phyloP scores from a whole-genome alignment of 345 rosid genomes.

The Excoecaria cochinchinensis region DNA sequence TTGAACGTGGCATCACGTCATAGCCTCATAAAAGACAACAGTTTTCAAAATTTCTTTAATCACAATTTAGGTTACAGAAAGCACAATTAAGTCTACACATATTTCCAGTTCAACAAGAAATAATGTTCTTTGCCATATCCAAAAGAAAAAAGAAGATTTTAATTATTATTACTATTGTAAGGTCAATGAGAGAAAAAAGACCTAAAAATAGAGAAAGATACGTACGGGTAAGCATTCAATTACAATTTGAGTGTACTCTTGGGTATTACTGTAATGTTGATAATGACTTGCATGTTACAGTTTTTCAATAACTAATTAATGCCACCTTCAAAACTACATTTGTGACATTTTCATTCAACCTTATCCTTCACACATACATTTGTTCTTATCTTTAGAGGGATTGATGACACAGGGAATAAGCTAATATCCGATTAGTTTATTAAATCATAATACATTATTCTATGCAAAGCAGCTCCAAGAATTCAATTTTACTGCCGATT shows the following conservation, averaged over 20 bases:
- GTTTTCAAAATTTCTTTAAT: neutral
- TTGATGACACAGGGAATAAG: no score
- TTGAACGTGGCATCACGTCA: no score
- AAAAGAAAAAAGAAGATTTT: constrained; percentile 11
- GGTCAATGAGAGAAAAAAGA: constrained; percentile 16
- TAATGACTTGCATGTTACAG: no score
- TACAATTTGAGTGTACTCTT: no score
- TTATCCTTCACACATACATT: neutral
- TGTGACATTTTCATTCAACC: neutral
- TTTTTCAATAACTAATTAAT: no score
- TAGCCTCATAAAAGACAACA: no score
- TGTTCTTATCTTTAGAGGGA: neutral
- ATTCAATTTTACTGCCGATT: no score
- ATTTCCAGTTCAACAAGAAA: constrained; percentile 17
- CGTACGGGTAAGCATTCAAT: constrained; percentile 25
- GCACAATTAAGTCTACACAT: neutral
- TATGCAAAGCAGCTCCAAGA: no score
- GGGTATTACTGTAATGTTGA: no score
- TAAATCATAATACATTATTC: no score
- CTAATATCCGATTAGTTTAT: no score
- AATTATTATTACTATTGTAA: neutral
- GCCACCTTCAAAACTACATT: neutral
- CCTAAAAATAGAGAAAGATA: constrained; percentile 7
- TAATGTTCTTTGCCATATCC: constrained; percentile 5
- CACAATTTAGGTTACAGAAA: neutral